phyloP scores from a whole-genome alignment of 441 rosid genomes.

The Bocquillonia castaneifolia region DNA sequence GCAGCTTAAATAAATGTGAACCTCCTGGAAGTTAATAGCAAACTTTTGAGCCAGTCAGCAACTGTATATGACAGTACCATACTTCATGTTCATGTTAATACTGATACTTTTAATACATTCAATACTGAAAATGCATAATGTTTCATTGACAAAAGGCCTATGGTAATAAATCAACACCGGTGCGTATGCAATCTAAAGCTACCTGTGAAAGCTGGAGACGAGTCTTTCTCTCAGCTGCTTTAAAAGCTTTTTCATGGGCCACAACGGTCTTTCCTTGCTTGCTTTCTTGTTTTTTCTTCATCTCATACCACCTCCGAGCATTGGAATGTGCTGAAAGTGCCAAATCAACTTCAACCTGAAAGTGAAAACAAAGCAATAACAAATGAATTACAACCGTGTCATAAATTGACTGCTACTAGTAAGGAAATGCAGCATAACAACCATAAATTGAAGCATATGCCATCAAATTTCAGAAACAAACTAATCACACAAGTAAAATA shows the following conservation, averaged over 20 bases:
- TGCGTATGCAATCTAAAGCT: conserved; percentile 19
- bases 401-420: background rate
- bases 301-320: conserved; percentile 89
- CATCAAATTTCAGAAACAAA: background rate
- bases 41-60: conserved; percentile 7
- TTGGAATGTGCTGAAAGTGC: conserved; percentile 94
- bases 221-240: conserved; percentile 95
- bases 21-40: background rate
- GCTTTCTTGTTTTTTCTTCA: conserved; percentile 90
- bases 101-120: background rate
- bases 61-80: background rate
- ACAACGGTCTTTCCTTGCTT: conserved; percentile 90
- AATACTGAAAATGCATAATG: background rate
- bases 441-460: background rate
- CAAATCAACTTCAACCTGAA: conserved; percentile 91
- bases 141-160: conserved; percentile 1
- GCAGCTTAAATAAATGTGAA: background rate
- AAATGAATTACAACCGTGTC: too few species aligned
- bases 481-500: background rate
- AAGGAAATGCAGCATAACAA: background rate
- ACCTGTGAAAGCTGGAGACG: conserved; percentile 93
- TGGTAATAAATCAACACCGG: conserved; percentile 8
- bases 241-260: conserved; percentile 93
- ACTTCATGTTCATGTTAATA: background rate
- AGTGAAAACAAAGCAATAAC: conserved; percentile 10